Conservation (phyloP, 169 alveolate genomes). For the Plasmodium gaboni region DNA sequence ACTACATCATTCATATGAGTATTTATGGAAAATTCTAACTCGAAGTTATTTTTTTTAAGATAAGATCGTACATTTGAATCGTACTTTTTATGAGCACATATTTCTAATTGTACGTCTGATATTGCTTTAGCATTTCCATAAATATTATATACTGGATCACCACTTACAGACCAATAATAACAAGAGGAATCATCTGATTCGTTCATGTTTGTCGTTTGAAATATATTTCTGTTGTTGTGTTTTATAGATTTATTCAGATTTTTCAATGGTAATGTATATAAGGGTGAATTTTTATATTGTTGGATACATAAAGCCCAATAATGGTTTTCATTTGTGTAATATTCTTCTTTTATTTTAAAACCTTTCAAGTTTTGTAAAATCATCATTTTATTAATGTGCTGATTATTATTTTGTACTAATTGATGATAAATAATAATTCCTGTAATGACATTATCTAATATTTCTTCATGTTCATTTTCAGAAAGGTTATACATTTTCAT, state of each 20-base stretch:
- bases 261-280: constrained; percentile 51
- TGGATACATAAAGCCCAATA: constrained; percentile 62
- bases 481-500: constrained; percentile 32
- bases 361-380: constrained; percentile 69
- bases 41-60: constrained; percentile 64
- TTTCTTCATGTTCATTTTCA: constrained; percentile 52
- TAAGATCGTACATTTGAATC: constrained; percentile 25
- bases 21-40: constrained; percentile 56
- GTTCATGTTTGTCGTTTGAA: not conserved
- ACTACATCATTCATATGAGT: constrained; percentile 35
- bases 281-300: constrained; percentile 38
- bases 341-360: constrained; percentile 55
- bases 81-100: constrained; percentile 34
- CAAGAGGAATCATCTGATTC: not conserved
- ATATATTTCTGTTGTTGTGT: constrained; percentile 39
- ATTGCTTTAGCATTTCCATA: constrained; percentile 73
- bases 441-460: constrained; percentile 57
- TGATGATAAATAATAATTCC: constrained; percentile 60
- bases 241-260: constrained; percentile 51
- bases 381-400: constrained; percentile 7
- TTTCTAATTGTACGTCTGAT: constrained; percentile 75
- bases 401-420: constrained; percentile 6
- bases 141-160: constrained; percentile 76
- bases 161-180: constrained; percentile 57
- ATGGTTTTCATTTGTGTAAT: constrained; percentile 25